These are phyloP conservation scores for Fusarium albosuccineum DNA, from an alignment of 2,329 filamentous ascomycete species.

Conservation along the genomic window DNA sequence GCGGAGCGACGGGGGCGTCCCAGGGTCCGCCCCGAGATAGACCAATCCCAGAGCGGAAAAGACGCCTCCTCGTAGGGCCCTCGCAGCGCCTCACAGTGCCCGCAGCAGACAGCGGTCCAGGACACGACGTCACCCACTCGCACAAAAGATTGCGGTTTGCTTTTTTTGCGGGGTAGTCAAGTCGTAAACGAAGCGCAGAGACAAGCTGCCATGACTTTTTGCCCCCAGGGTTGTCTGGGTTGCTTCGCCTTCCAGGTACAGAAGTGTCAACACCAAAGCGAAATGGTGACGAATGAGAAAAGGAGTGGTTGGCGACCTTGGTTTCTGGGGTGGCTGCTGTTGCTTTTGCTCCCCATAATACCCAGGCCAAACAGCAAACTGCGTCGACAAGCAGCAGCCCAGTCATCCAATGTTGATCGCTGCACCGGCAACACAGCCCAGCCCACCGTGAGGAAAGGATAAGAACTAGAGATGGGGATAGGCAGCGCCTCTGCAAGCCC, in stretches of 20 bases:
- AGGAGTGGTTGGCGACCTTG: slow-evolving; percentile 2
- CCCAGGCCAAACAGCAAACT: not conserved
- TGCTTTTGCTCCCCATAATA: slow-evolving; percentile 8
- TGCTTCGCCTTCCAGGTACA: slow-evolving; percentile 29
- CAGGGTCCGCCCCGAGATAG: slow-evolving; percentile 26
- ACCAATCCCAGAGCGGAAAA: slow-evolving; percentile 29
- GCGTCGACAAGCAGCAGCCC: slow-evolving; percentile 1
- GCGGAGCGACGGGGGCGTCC: slow-evolving; percentile 33
- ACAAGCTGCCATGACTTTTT: slow-evolving; percentile 25
- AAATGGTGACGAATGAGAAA: slow-evolving; percentile 6
- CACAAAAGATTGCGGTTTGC: slow-evolving; percentile 19
- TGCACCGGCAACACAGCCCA: slow-evolving; percentile 12
- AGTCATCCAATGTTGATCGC: slow-evolving; percentile 16
- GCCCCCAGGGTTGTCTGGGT: slow-evolving; percentile 13
- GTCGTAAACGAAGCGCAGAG: slow-evolving; percentile 6
- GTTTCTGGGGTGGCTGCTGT: not conserved
- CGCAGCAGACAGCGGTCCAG: slow-evolving; percentile 19
- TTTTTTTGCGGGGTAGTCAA: slow-evolving; percentile 41
- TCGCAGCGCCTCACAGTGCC: slow-evolving; percentile 15
- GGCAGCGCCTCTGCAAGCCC: slow-evolving; percentile 8
- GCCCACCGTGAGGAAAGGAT: not conserved
- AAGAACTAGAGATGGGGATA: not conserved
- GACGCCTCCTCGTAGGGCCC: slow-evolving; percentile 21
- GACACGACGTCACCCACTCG: slow-evolving; percentile 40
- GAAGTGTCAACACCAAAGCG: slow-evolving; percentile 15